These are phyloP conservation scores for Gossypium sturtianum DNA, from an alignment of 345 rosid species.

Conservation along the genomic window DNA sequence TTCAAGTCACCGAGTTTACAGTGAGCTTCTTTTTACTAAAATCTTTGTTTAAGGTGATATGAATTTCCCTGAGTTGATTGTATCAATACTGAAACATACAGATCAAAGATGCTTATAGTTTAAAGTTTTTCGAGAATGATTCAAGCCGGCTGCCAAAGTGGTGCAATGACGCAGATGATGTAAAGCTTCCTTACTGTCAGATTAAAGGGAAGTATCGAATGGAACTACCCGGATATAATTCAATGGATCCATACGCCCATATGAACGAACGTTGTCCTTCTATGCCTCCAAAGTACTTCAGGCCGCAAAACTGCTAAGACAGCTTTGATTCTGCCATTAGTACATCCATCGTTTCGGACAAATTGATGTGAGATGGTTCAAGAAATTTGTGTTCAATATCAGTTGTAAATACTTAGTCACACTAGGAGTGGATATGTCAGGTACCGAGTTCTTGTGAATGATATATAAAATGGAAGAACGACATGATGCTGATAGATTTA, in stretches of 20 bases:
- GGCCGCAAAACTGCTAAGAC: conserved; percentile 59
- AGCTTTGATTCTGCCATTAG: not conserved
- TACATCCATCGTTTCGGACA: not conserved
- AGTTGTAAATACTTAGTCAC: conserved; percentile 19
- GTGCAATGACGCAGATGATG: conserved; percentile 75
- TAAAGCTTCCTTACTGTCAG: conserved; percentile 87
- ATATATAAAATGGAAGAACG: not conserved
- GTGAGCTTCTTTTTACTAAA: not conserved
- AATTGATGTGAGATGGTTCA: conserved; percentile 1
- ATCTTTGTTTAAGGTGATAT: not conserved
- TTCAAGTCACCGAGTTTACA: conserved; percentile 97
- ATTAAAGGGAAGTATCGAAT: conserved; percentile 81
- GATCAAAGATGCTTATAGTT: conserved; percentile 87
- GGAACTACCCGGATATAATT: conserved; percentile 90
- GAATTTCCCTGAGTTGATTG: not conserved
- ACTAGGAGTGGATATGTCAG: not conserved
- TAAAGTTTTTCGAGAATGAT: conserved; percentile 25
- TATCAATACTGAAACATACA: conserved; percentile 26
- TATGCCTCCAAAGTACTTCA: conserved; percentile 73
- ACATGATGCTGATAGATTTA: not conserved
- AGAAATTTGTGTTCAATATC: not conserved
- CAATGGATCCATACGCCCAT: conserved; percentile 79
- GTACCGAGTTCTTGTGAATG: not conserved
- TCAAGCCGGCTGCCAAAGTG: conserved; percentile 82
- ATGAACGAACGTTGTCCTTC: conserved; percentile 69